These are phyloP conservation scores for Sarcocystis neurona DNA, from an alignment of 169 alveolate genomes.

Conservation along the genomic window DNA sequence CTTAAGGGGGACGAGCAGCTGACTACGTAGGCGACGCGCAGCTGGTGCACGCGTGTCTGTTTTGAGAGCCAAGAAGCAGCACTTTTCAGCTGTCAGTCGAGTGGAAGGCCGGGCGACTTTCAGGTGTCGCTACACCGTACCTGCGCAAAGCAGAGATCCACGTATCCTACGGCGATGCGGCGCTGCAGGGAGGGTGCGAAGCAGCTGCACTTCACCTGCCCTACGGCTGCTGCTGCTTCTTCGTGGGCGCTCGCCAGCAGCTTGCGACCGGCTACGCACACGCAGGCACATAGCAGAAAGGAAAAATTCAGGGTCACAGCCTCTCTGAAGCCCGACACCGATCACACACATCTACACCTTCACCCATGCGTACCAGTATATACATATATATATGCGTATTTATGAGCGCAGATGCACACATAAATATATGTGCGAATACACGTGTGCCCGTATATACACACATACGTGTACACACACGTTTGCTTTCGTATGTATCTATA, in stretches of 20 bases:
- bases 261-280: too few relatives aligned
- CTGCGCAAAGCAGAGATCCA: constrained; percentile 59
- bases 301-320: background rate
- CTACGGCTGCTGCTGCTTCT: constrained; percentile 71
- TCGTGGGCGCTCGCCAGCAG: background rate
- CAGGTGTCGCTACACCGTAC: background rate
- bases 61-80: too few relatives aligned
- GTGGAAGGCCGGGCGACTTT: too few relatives aligned
- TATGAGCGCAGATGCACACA: background rate
- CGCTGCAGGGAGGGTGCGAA: constrained; percentile 76
- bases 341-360: too few relatives aligned
- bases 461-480: background rate
- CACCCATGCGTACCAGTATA: background rate
- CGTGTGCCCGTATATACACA: background rate
- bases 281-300: background rate
- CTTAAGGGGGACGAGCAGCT: too few relatives aligned
- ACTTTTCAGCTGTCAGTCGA: too few relatives aligned
- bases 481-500: background rate
- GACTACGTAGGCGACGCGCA: too few relatives aligned
- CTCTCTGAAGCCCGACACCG: too few relatives aligned
- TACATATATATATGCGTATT: background rate
- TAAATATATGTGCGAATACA: background rate
- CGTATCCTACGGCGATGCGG: constrained; percentile 79
- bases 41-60: too few relatives aligned
- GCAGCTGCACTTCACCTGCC: constrained; percentile 78